A percentile compares a stretch with the other conserved stretches of the same genome.
Conservation (phyloP, 2,329 filamentous ascomycete species). For the Fusarium illudens region DNA sequence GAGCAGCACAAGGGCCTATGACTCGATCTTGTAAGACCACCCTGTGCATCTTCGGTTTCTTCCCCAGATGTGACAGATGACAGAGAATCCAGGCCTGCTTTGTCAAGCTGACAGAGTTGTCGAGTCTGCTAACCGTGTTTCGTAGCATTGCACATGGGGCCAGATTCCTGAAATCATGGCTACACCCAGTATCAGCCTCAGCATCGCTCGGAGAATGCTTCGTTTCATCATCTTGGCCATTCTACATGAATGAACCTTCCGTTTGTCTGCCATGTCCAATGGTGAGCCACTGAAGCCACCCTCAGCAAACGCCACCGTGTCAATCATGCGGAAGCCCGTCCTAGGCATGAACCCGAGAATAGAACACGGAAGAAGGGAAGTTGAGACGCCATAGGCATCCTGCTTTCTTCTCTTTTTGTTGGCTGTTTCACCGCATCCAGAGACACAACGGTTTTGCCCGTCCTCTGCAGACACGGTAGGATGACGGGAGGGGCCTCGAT, state of each 20-base stretch:
- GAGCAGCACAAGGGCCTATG: neutral
- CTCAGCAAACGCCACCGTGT: slow-evolving; percentile 2
- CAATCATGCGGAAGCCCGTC: slow-evolving; percentile 1
- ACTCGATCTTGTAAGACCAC: slow-evolving; percentile 12
- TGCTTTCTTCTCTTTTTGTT: neutral
- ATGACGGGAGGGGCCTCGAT: slow-evolving; percentile 6
- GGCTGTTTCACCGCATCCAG: slow-evolving; percentile 10
- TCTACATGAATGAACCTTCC: slow-evolving; percentile 3
- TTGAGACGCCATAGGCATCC: neutral
- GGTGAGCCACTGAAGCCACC: neutral
- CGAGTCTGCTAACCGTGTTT: slow-evolving; percentile 6
- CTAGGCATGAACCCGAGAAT: neutral
- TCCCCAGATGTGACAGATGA: slow-evolving; percentile 16
- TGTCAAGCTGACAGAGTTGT: slow-evolving; percentile 33
- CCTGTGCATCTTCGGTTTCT: slow-evolving; percentile 24
- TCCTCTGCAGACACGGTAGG: neutral
- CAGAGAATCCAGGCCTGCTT: slow-evolving; percentile 17
- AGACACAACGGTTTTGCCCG: neutral
- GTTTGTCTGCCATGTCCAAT: neutral
- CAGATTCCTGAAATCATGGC: neutral
- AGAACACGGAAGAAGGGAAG: neutral
- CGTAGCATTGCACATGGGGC: neutral
- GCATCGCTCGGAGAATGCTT: neutral
- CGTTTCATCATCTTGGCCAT: slow-evolving; percentile 23
- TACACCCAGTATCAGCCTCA: neutral